phyloP scores from a whole-genome alignment of 1,284 basidiomycete species.

The Moesziomyces sp. region DNA sequence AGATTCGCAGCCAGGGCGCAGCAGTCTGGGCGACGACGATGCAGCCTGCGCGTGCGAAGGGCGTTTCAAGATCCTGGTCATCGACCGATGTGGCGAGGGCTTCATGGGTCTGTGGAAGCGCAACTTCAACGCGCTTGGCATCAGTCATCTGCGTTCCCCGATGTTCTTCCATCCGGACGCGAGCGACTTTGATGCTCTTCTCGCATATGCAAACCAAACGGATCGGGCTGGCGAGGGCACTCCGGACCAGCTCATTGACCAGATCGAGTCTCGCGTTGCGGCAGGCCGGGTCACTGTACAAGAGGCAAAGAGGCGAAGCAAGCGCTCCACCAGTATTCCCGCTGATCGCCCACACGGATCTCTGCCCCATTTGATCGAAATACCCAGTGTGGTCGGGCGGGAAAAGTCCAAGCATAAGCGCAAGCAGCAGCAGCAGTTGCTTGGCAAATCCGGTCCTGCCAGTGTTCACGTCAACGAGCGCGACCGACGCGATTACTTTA shows the following conservation, averaged over 20 bases:
- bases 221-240: constrained; percentile 27
- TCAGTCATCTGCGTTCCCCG: constrained; percentile 66
- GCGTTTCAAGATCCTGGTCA: constrained; percentile 52
- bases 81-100: constrained; percentile 57
- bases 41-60: constrained; percentile 30
- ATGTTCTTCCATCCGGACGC: constrained; percentile 69
- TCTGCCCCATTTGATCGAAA: constrained; percentile 62
- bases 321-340: not conserved
- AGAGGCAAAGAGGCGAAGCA: not conserved
- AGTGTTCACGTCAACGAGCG: constrained; percentile 66
- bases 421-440: constrained; percentile 54
- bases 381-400: constrained; percentile 67
- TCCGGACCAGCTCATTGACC: constrained; percentile 29
- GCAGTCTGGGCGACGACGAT: constrained; percentile 4
- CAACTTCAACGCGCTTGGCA: constrained; percentile 50
- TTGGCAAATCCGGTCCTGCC: constrained; percentile 2
- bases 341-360: too few relatives aligned
- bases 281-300: not conserved
- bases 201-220: constrained; percentile 60
- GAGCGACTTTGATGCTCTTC: constrained; percentile 65
- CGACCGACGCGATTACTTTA: constrained; percentile 67
- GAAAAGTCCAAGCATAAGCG: constrained; percentile 67
- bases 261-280: constrained; percentile 20
- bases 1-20: not conserved
- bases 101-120: constrained; percentile 56